Conservation (phyloP, 208 protist genomes). For the Sergeia podlipaevii region DNA sequence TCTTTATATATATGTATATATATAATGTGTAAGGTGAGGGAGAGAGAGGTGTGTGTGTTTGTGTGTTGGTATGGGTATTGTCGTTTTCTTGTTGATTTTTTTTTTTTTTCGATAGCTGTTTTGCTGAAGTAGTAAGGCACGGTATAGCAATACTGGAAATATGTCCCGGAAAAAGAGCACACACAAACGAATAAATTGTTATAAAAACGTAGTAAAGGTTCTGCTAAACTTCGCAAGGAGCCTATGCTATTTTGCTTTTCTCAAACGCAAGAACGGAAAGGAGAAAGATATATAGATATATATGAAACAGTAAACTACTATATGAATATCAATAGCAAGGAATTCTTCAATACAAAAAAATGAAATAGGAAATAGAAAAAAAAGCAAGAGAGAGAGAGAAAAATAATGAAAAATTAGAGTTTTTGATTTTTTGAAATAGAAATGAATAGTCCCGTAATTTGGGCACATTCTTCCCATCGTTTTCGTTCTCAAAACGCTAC, state of each 20-base stretch:
- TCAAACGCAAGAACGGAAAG: not conserved
- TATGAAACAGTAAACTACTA: no score
- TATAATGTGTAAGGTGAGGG: not conserved
- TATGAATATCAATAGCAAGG: no score
- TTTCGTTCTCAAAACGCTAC: no score
- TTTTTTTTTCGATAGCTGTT: constrained; percentile 8
- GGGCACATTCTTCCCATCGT: no score
- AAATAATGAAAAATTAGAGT: no score
- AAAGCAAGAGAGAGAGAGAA: no score
- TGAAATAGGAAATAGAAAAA: no score
- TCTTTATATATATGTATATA: not conserved
- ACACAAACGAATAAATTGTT: not conserved
- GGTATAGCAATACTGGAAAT: not conserved
- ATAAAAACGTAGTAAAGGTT: constrained; percentile 1
- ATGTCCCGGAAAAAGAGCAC: not conserved
- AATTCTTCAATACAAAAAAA: no score
- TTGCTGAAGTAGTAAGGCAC: not conserved
- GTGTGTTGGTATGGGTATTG: constrained; percentile 11
- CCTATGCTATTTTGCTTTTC: constrained; percentile 2
- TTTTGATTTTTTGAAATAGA: no score
- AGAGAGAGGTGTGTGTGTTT: not conserved
- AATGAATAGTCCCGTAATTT: no score
- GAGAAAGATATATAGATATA: no score
- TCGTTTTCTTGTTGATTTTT: constrained; percentile 8
- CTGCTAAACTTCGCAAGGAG: not conserved